Percentiles rank a stretch among this genome's conserved stretches.
phyloP scores from a whole-genome alignment of 306 rosid genomes.

The Lathyrus oleraceus region DNA sequence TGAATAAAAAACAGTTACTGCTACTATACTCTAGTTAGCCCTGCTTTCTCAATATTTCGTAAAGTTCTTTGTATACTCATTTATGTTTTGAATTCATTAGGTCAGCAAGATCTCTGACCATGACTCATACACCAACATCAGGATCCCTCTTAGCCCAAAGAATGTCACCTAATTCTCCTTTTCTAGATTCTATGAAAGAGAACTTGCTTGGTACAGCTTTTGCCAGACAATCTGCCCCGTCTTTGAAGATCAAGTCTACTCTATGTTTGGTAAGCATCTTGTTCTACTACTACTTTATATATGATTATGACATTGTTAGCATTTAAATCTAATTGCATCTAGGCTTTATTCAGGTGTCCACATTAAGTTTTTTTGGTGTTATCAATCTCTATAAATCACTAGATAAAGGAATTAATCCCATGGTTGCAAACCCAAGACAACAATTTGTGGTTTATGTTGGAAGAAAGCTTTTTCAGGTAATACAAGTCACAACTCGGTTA shows the following conservation, averaged over 20 bases:
- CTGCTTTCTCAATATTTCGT: constrained; percentile 3
- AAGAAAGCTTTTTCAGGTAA: constrained; percentile 80
- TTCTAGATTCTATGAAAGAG: constrained; percentile 46
- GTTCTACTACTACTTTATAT: constrained; percentile 26
- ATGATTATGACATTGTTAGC: constrained; percentile 1
- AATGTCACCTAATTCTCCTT: constrained; percentile 39
- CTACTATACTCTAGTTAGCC: neutral
- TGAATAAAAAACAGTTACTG: no score
- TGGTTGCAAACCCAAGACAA: constrained; percentile 43
- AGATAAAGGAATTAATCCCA: constrained; percentile 35
- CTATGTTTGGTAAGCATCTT: constrained; percentile 63
- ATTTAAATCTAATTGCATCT: constrained; percentile 23
- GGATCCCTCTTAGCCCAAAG: constrained; percentile 61
- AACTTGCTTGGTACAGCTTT: constrained; percentile 57
- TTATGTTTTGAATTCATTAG: constrained; percentile 46
- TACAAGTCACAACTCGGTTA: constrained; percentile 24
- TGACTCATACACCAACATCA: constrained; percentile 65
- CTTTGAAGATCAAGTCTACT: constrained; percentile 50
- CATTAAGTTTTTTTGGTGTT: constrained; percentile 59
- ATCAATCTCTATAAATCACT: constrained; percentile 48
- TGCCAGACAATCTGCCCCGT: constrained; percentile 49
- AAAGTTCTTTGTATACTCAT: constrained; percentile 25
- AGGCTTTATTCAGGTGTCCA: constrained; percentile 53
- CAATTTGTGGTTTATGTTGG: constrained; percentile 68
- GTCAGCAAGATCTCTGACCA: constrained; percentile 81